Evolutionary conservation across 306 rosid species (phyloP), one percentile per base, ranked within the genome.

Genomic region (Fragaria ananassa): DNA sequence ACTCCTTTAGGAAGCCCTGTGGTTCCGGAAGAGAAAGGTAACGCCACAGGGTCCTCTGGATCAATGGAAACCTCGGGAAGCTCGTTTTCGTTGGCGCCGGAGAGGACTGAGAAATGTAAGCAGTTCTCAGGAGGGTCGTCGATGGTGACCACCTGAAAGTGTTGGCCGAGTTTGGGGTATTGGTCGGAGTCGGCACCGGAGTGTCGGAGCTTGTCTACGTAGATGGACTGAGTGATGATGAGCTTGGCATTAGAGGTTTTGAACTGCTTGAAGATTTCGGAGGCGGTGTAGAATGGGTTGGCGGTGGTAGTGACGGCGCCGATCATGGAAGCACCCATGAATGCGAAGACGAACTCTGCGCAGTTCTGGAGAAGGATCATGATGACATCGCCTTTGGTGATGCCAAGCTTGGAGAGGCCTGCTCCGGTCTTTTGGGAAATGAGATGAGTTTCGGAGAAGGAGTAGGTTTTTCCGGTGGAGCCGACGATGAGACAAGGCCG

Each of bases 21-120:
- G 0, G 98, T 94, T 2, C 98, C 98, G 5, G 98, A 94, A 3
- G 98, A 94, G 75, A 90, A 94, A 14, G 98, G 97, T 3, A 94
- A 61, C 8, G 98, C 93, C 31, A 90, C 87, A 6, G 94, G 63
- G 3, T 91, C 96, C 2, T 90, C 86, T 0, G 89, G 70, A 1
- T 71, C 10, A 17, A 90, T 83, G 23, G 54, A 79, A 1, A 82
- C 83, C 31, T 72, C 84, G 42, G 88, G 87, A 0, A 79, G 0
- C 0, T 86, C 87, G 4, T 2, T 77, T 70, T 83, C 96, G 19
- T 89, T 81, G 0, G 81, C 88, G 37, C 89, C 91, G 0, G 89
- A 82, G 10, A 91, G 65, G 58, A 79, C 88, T 13, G 96, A 92
- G 85, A 94, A 92, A 45, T 86, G 90, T 13, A 91, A 27, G 49